Evolutionary conservation across 1,284 basidiomycete genomes (phyloP), one percentile per base, ranked within the genome.

Genomic region (Ganoderma leucocontextum): DNA sequence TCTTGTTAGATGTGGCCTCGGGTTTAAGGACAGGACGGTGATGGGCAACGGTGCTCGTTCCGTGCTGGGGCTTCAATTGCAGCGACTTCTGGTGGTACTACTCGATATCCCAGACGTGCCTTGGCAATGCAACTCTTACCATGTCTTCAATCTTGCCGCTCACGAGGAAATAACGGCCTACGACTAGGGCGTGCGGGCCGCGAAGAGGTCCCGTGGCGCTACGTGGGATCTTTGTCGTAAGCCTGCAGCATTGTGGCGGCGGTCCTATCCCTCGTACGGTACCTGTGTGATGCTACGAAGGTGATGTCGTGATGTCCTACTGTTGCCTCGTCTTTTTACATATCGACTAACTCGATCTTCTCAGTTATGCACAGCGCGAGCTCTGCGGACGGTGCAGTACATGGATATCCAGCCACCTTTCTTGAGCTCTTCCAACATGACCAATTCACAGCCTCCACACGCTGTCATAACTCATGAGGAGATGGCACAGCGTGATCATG

Each of bases 371-470:
- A 22, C n/a, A 52, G 47, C 22, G n/a, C 47, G 47, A 49, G n/a
- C 47, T 29, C 1, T 29, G 29, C 29, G 29, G 29, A 47, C n/a
- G 1, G 47, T 25, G 52, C 29, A 29, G 13, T 47, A n/a, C 4
- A 17, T 4, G 25, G 15, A 35, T 29, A 55, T 19, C 29, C 29
- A 4, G 33, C 29, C 52, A 52, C 47, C 22, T 52, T 33, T 35
- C 52, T 55, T 15, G 15, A 55, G 17, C 33, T 58, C 55, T 10
- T 2, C n/a, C 33, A 7, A 36, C 35, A 35, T 36, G 36, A 58
- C 55, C 35, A 58, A 58, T 58, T 58, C 35, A 58, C 55, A 36
- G 33, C 55, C 35, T 29, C 35, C 29, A n/a, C 35, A 35, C 36
- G 33, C 35, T 36, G 55, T 38, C 33, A n/a, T n/a, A n/a, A n/a